Conservation (phyloP, 2,329 filamentous ascomycete species). For the Epichloe elymi region DNA sequence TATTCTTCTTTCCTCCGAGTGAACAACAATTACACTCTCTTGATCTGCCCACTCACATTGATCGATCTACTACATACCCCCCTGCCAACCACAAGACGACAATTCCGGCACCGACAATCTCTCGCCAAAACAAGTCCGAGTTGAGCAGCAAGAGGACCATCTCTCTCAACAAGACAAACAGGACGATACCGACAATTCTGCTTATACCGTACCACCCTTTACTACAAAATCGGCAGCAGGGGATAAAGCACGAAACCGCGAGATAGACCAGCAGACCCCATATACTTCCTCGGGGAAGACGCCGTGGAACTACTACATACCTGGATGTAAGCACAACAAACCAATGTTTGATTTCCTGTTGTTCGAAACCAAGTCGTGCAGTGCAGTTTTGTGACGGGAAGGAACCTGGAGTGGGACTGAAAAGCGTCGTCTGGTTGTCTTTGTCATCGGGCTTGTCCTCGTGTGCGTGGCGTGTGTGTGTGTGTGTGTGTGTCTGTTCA, state of each 20-base stretch:
- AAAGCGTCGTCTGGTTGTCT: background rate
- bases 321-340: conserved; percentile 2
- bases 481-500: background rate
- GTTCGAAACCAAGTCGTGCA: background rate
- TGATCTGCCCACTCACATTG: background rate
- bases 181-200: background rate
- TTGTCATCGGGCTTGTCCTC: background rate
- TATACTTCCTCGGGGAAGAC: background rate
- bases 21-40: background rate
- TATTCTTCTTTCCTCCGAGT: background rate
- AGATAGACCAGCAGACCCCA: background rate
- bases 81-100: background rate
- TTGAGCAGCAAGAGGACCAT: background rate
- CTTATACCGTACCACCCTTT: background rate
- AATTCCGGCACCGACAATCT: background rate
- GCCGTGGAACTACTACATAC: background rate
- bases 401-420: background rate
- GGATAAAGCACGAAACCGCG: background rate
- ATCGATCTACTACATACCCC: background rate
- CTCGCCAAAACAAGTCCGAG: background rate
- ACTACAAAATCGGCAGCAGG: background rate
- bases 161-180: background rate
- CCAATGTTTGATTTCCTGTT: background rate
- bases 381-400: background rate
- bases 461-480: background rate